phyloP scores from a whole-genome alignment of 1,139 yeast genomes.

The Saccharomycopsis phalli region DNA sequence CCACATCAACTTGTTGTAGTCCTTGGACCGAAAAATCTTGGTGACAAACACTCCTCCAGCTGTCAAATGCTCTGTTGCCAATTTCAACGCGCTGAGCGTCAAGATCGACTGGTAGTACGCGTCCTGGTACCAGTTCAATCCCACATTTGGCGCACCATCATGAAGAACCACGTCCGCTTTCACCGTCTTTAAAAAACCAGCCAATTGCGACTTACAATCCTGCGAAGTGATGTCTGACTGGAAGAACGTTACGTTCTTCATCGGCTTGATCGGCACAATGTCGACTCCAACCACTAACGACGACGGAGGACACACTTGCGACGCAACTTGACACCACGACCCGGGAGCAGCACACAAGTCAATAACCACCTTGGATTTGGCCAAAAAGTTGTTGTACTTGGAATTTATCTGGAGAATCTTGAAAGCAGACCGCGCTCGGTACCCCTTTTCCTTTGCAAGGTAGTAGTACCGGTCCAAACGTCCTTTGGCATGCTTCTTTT shows the following conservation, averaged over 20 bases:
- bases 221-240: conserved; percentile 90
- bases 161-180: conserved; percentile 96
- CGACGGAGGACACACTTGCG: conserved; percentile 84
- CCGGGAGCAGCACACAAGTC: conserved; percentile 99
- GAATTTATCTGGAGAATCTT: conserved; percentile 92
- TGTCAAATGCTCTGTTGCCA: conserved; percentile 88
- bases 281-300: conserved; percentile 96
- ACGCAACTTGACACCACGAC: conserved; percentile 99
- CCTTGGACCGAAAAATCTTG: conserved; percentile 93
- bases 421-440: conserved; percentile 97
- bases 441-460: conserved; percentile 95
- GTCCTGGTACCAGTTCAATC: conserved; percentile 98
- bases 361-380: conserved; percentile 92
- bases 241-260: conserved; percentile 92
- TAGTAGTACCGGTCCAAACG: conserved; percentile 97
- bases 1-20: conserved; percentile 95
- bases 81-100: conserved; percentile 82
- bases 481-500: conserved; percentile 96
- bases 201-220: conserved; percentile 85
- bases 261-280: conserved; percentile 90
- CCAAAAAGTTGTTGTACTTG: conserved; percentile 90
- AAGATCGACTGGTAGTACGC: conserved; percentile 97
- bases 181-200: conserved; percentile 98
- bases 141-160: conserved; percentile 99
- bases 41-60: conserved; percentile 97